Conservation (phyloP, 345 rosid genomes). For the Syzygium jambos region DNA sequence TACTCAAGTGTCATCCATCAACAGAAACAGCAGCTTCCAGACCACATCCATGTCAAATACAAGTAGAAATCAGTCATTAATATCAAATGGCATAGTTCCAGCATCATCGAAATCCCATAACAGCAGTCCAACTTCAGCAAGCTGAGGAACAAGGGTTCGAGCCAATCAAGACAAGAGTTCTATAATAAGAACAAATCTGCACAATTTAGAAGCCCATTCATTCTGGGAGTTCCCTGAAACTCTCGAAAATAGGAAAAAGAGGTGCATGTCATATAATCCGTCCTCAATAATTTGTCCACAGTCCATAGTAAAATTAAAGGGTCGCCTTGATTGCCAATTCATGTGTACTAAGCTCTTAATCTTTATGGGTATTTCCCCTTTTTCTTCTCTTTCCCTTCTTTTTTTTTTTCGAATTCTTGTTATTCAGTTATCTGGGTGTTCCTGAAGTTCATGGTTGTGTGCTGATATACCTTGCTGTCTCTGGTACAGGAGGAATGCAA, state of each 20-base stretch:
- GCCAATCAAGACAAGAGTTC: background rate
- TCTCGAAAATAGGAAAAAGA: background rate
- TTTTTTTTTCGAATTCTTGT: background rate
- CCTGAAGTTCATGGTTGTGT: slow-evolving; percentile 2
- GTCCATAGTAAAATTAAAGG: slow-evolving; percentile 18
- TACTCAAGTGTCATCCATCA: background rate
- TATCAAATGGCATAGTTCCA: background rate
- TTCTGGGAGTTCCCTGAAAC: background rate
- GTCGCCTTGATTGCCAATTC: background rate
- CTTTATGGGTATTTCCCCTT: background rate
- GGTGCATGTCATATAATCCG: background rate
- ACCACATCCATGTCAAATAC: background rate
- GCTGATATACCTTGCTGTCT: slow-evolving; percentile 84
- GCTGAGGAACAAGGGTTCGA: background rate
- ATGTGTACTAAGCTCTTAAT: background rate
- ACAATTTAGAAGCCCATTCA: background rate
- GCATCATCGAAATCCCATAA: background rate
- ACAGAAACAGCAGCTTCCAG: background rate
- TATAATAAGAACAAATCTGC: background rate
- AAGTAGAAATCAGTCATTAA: background rate
- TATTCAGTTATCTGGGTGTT: background rate
- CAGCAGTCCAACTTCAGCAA: background rate
- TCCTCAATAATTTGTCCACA: slow-evolving; percentile 23
- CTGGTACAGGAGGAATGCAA: slow-evolving; percentile 75
- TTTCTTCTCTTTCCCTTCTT: background rate